Conservation (phyloP, 2,329 filamentous ascomycete species). For the Gremmenia infestans region DNA sequence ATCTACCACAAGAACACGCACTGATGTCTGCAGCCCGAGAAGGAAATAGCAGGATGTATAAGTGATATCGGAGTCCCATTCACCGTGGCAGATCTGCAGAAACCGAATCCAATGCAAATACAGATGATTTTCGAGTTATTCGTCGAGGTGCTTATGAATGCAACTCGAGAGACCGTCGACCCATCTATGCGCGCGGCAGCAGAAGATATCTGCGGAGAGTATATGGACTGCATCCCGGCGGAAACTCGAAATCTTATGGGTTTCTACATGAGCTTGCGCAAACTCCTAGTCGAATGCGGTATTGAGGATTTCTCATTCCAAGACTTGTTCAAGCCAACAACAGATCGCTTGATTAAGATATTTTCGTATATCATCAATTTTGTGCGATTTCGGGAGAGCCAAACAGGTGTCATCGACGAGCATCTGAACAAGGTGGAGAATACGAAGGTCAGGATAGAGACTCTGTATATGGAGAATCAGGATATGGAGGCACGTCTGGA, state of each 20-base stretch:
- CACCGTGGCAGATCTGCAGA: slow-evolving; percentile 78
- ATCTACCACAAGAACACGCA: slow-evolving; percentile 1
- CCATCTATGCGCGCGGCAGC: slow-evolving; percentile 91
- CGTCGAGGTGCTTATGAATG: slow-evolving; percentile 87
- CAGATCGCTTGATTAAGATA: slow-evolving; percentile 86
- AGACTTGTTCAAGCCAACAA: slow-evolving; percentile 86
- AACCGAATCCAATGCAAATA: slow-evolving; percentile 89
- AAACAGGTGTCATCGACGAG: slow-evolving; percentile 83
- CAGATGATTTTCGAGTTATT: slow-evolving; percentile 99
- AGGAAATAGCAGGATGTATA: slow-evolving; percentile 94
- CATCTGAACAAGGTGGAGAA: slow-evolving; percentile 88
- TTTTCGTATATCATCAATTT: slow-evolving; percentile 99
- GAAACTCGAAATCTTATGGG: slow-evolving; percentile 95
- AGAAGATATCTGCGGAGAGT: slow-evolving; percentile 80
- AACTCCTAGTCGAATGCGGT: slow-evolving; percentile 79
- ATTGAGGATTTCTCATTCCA: slow-evolving; percentile 91
- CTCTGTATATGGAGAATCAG: slow-evolving; percentile 79
- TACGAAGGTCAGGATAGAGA: slow-evolving; percentile 82
- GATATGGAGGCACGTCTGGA: slow-evolving; percentile 75
- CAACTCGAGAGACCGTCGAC: slow-evolving; percentile 86
- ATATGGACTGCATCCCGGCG: slow-evolving; percentile 73
- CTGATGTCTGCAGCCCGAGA: slow-evolving; percentile 41
- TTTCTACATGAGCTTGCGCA: slow-evolving; percentile 81
- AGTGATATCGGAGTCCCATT: slow-evolving; percentile 94
- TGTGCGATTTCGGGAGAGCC: slow-evolving; percentile 90